phyloP scores from a whole-genome alignment of 2,329 filamentous ascomycete genomes.

The Aquanectria penicillioides region DNA sequence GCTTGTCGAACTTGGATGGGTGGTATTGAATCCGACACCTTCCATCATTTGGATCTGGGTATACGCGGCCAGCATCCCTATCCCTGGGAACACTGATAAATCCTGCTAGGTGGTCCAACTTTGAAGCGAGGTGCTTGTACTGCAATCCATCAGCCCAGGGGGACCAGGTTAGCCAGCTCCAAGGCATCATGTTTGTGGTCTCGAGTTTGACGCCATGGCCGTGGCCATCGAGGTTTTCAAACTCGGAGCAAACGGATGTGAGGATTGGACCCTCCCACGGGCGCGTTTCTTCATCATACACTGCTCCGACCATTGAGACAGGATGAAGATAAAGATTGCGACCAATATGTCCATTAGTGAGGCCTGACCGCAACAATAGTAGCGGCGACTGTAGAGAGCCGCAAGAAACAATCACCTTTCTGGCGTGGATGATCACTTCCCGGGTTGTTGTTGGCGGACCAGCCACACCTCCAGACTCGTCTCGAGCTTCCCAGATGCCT shows the following conservation, averaged over 20 bases:
- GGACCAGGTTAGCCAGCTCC: conserved; percentile 6
- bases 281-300: conserved; percentile 10
- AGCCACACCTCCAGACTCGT: too few species aligned
- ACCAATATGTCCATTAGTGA: conserved; percentile 17
- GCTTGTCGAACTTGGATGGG: conserved; percentile 72
- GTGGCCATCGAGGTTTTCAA: conserved; percentile 21
- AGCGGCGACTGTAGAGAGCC: conserved; percentile 19
- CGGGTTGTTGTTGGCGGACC: too few species aligned
- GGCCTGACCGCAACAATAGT: too few species aligned
- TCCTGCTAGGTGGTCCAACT: conserved; percentile 6
- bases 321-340: conserved; percentile 23
- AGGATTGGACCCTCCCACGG: conserved; percentile 21
- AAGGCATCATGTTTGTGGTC: conserved; percentile 12
- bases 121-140: conserved; percentile 15
- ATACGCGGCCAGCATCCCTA: conserved; percentile 13
- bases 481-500: conserved; percentile 60
- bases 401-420: conserved; percentile 15
- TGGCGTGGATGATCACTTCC: conserved; percentile 12
- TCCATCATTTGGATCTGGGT: conserved; percentile 5
- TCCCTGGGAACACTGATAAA: conserved; percentile 19
- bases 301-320: conserved; percentile 9
- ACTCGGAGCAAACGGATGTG: conserved; percentile 10
- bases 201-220: conserved; percentile 21
- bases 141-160: conserved; percentile 5
- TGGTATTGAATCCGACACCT: conserved; percentile 58